Evolutionary conservation across 2,329 filamentous ascomycete genomes (phyloP), one percentile per base, ranked within the genome.

Genomic region (Alternaria infectoria): DNA sequence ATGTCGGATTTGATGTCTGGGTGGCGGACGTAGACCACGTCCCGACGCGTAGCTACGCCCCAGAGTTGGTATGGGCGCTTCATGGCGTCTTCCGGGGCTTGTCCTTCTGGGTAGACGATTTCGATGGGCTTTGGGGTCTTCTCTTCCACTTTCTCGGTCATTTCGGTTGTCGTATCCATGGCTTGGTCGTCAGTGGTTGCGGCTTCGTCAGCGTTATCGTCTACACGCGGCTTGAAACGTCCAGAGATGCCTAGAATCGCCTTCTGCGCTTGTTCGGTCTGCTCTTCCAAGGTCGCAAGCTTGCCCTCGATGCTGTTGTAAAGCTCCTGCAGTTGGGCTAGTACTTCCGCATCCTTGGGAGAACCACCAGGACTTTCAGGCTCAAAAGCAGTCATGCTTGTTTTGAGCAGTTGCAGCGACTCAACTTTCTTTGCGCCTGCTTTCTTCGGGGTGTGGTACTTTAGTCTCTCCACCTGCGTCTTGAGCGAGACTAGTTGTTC

Each of bases 1-100:
- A 54, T 52, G 28, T 71, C 67, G 17, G 72, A 69, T 5, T 65
- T 56, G 8, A 64, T 67, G 57, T 71, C 77, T 6, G 79, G 80
- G 25, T 82, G 81, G 17, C 87, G 80, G 15, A 90, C 75, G 68
- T 89, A 90, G 32, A 84, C 86, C 25, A 88, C 82, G 69, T 86
- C 84, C 1, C 86, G 82, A 52, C 85, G 82, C 4, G 87, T 89
- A 40, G 86, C 86, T 6, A 89, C 84, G 26, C 88, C 88, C 47
- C 85, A 83, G 21, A 90, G 81, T 1, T 83, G 84, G 71, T 89
- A 89, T 54, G 82, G 84, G 68, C 72, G 54, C 10, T 68, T 58
- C 66, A 74, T 73, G n/a, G 69, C 68, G 43, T 70, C 66, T 49
- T 72, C 62, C 4, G 69, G 64, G n/a, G 55, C 49, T 19, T 74